Base-by-base conservation (phyloP, 2,329 filamentous ascomycete species). In the Hymenoscyphus infarciens region DNA sequence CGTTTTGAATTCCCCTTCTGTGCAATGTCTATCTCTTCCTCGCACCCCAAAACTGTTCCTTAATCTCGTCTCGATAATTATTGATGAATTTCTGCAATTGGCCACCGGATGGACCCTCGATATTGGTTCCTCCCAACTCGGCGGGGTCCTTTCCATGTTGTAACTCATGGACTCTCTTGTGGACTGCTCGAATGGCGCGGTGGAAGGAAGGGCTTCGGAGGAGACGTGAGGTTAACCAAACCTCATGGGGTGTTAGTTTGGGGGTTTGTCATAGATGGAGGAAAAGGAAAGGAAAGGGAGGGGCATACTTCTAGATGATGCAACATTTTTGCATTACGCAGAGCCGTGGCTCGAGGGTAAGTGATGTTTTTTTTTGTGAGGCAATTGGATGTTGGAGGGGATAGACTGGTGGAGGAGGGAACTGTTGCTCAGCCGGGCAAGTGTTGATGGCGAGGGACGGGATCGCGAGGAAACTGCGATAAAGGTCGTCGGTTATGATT, bases 141-240 rank as follows among this genome's bases (percentile, higher is more conserved):
- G 76, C 77, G 11, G 74, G 77, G 62, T 83, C 80, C 54, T 79
- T 78, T 56, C 80, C 80, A 64, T 81, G 74, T 19, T 73, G 73
- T 15, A 81, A 68, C 60, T 74, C 73, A 13, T 74, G 70, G 13
- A 74, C 64, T 54, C 66, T 72, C 35, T 70, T 72, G 57, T 84
- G 82, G 13, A 82, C 76, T 61, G 77, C 78, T 27, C 80, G 78
- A 19, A 86, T 81, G 29, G 70, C 76, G 60, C 79, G 77, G 68
- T 86, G 83, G 75, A 86, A 86, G 39, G 77, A 72, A 2, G 81
- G 81, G 60, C 81, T 84, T 60, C 75, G 74, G 52, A 86, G 77
- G 61, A 86, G 79, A 77, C 83, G 70, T 49, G 69, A 8, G n/a
- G 57, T 60, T 42, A 42, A 42, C 39, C 39, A 42, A 13, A 42